Conservation (phyloP, 192 early-diverging fungal species). For the Coemansia sp. region DNA sequence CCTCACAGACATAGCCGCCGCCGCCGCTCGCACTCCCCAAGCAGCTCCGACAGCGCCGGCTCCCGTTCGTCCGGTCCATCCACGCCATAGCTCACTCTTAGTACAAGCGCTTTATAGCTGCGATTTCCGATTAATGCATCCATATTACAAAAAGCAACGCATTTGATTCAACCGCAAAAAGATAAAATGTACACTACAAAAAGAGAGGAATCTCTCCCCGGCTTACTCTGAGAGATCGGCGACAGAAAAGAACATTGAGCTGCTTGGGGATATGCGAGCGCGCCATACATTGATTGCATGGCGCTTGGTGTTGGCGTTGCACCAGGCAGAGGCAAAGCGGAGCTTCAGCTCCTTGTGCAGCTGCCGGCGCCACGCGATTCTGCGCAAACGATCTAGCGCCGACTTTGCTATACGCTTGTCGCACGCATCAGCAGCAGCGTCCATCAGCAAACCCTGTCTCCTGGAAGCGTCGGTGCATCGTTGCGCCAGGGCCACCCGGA, state of each 20-base stretch:
- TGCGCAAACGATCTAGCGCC: constrained; percentile 8
- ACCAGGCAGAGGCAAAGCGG: constrained; percentile 40
- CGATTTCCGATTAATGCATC: background rate
- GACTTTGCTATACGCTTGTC: background rate
- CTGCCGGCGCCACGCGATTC: background rate
- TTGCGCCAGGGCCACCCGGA: constrained; percentile 25
- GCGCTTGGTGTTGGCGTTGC: constrained; percentile 28
- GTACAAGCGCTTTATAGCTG: too few species aligned
- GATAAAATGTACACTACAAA: background rate
- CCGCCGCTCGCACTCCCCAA: background rate
- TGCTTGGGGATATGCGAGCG: constrained; percentile 19
- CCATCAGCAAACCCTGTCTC: constrained; percentile 5
- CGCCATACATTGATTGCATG: constrained; percentile 27
- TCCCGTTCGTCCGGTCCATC: background rate
- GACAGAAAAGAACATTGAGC: constrained; percentile 42
- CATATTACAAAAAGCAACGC: background rate
- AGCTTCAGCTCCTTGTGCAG: constrained; percentile 19
- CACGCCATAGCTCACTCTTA: background rate
- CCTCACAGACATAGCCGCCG: background rate
- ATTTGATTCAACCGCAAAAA: background rate
- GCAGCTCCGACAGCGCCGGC: background rate
- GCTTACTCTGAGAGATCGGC: background rate
- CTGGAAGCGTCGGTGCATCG: background rate
- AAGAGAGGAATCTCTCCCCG: background rate
- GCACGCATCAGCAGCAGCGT: constrained; percentile 16